A percentile compares a stretch with the other conserved stretches of the same genome.
These are phyloP conservation scores for Ogataea angusta DNA, from an alignment of 805 yeast species.

Conservation along the genomic window DNA sequence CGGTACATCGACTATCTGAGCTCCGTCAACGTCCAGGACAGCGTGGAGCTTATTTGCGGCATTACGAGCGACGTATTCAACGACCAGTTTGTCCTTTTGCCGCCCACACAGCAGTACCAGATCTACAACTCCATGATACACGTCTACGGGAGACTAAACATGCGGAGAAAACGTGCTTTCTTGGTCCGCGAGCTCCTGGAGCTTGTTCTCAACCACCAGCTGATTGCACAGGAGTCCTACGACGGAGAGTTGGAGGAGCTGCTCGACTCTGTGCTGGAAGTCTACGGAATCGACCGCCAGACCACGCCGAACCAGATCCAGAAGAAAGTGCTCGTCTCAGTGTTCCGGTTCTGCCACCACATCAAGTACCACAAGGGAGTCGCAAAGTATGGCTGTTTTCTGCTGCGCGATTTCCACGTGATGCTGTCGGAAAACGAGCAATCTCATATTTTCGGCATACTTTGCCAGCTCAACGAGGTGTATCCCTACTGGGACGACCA, in stretches of 20 bases:
- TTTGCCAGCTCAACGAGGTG: slow-evolving; percentile 30
- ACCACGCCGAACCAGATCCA: slow-evolving; percentile 19
- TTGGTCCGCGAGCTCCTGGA: slow-evolving; percentile 63
- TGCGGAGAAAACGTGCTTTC: slow-evolving; percentile 66
- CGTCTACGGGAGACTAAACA: slow-evolving; percentile 57
- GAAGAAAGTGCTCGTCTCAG: slow-evolving; percentile 42
- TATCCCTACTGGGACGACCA: slow-evolving; percentile 71
- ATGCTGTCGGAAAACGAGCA: slow-evolving; percentile 61
- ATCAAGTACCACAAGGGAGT: slow-evolving; percentile 44
- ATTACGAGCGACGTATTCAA: slow-evolving; percentile 47
- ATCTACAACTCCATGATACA: slow-evolving; percentile 65
- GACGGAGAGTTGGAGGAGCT: slow-evolving; percentile 16
- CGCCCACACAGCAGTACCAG: slow-evolving; percentile 51
- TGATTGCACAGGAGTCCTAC: slow-evolving; percentile 11
- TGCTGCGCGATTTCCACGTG: slow-evolving; percentile 54
- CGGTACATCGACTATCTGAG: slow-evolving; percentile 63
- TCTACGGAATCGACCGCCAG: slow-evolving; percentile 45
- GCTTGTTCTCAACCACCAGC: slow-evolving; percentile 30
- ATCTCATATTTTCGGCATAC: slow-evolving; percentile 31
- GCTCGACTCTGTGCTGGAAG: slow-evolving; percentile 45
- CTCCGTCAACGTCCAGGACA: slow-evolving; percentile 43
- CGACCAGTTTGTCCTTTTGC: slow-evolving; percentile 43
- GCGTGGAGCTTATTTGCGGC: slow-evolving; percentile 42
- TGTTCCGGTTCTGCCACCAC: slow-evolving; percentile 52
- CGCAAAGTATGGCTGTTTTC: slow-evolving; percentile 46